Percentiles rank a stretch among this genome's conserved stretches.
Evolutionary conservation across 2,329 filamentous ascomycete species (phyloP).

Genomic region (Penicillium freii): DNA sequence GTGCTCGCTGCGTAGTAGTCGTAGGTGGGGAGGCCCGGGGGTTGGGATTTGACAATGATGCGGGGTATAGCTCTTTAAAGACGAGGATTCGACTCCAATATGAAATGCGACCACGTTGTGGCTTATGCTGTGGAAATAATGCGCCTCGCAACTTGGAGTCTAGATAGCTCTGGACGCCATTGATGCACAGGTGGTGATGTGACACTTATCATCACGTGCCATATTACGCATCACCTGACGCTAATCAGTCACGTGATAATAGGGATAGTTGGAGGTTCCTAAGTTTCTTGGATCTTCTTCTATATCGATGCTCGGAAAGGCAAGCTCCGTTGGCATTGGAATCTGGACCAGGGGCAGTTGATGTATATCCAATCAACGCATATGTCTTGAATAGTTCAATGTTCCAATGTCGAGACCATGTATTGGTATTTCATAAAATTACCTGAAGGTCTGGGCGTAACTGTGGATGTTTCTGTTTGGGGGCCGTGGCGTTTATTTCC

Average conservation of each 20-base stretch:
- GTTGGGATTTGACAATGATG: constrained; percentile 33
- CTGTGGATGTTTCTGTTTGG: background rate
- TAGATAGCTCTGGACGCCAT: constrained; percentile 7
- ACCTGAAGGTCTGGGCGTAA: background rate
- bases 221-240: background rate
- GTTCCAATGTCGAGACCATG: background rate
- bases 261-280: too few species aligned
- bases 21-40: constrained; percentile 27
- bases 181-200: constrained; percentile 22
- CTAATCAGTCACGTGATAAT: background rate
- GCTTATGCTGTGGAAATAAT: constrained; percentile 27
- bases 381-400: too few species aligned
- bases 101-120: constrained; percentile 15
- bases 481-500: background rate
- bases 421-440: background rate
- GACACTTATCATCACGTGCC: constrained; percentile 1
- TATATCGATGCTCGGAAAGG: background rate
- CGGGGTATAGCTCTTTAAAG: constrained; percentile 22
- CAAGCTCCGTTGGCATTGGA: too few species aligned
- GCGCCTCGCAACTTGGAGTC: constrained; percentile 18
- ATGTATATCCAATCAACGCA: background rate
- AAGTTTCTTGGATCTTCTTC: background rate
- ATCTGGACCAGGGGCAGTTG: background rate
- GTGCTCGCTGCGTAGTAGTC: constrained; percentile 38
- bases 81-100: constrained; percentile 12